Evolutionary conservation across 2,329 filamentous ascomycete genomes (phyloP).

Genomic region (Septoria linicola): DNA sequence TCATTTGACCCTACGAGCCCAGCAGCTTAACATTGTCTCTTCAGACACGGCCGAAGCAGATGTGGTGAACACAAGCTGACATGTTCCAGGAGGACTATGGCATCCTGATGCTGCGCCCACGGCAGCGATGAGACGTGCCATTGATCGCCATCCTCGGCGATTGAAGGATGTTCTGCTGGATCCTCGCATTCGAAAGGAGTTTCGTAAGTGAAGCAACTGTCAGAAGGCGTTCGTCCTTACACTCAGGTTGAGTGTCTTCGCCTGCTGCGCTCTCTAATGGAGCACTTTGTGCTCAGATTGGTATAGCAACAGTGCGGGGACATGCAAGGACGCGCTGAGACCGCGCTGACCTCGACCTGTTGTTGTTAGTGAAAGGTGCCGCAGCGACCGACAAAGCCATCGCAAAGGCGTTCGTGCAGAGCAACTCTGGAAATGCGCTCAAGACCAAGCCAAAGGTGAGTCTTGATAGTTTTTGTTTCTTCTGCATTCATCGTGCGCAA

Average conservation of each 20-base stretch:
- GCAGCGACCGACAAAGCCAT: slow-evolving; percentile 55
- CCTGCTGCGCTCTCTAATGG: too few relatives aligned
- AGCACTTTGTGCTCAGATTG: too few relatives aligned
- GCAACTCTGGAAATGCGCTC: slow-evolving; percentile 71
- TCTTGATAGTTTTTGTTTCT: not conserved
- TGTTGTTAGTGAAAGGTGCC: slow-evolving; percentile 42
- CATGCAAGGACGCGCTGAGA: too few relatives aligned
- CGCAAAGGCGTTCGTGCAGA: slow-evolving; percentile 59
- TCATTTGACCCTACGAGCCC: too few relatives aligned
- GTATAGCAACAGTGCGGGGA: too few relatives aligned
- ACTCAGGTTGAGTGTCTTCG: too few relatives aligned
- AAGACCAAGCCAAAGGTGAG: slow-evolving; percentile 83
- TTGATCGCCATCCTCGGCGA: slow-evolving; percentile 69
- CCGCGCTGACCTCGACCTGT: too few relatives aligned
- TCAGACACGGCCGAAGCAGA: not conserved
- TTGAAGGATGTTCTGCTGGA: slow-evolving; percentile 68
- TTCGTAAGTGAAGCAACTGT: slow-evolving; percentile 48
- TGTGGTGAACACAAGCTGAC: not conserved
- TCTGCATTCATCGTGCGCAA: too few relatives aligned
- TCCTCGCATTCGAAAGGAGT: slow-evolving; percentile 60
- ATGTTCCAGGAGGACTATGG: slow-evolving; percentile 68
- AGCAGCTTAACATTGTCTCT: too few relatives aligned
- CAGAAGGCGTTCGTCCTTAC: slow-evolving; percentile 63
- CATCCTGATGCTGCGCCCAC: slow-evolving; percentile 68
- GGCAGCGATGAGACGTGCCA: slow-evolving; percentile 66